phyloP scores from a whole-genome alignment of 495 filamentous ascomycete species.

The Aspergillus saccharolyticus region DNA sequence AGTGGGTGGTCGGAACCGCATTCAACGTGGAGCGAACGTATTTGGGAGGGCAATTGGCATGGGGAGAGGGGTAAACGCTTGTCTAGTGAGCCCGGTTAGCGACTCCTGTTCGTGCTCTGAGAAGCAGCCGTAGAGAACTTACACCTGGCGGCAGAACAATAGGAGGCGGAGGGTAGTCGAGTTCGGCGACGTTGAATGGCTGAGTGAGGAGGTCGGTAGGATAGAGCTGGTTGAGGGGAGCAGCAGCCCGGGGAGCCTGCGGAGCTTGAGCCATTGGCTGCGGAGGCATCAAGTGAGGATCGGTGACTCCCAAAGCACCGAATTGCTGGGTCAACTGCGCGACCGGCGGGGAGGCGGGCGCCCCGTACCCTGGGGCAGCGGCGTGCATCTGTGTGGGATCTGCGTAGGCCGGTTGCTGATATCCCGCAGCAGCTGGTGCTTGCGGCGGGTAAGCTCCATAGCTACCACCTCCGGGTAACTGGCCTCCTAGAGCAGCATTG shows the following conservation, averaged over 20 bases:
- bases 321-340: constrained; percentile 78
- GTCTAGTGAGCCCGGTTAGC: constrained; percentile 51
- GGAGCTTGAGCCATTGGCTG: constrained; percentile 46
- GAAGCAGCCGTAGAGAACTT: constrained; percentile 25
- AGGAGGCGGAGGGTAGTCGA: constrained; percentile 87
- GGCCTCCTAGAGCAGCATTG: constrained; percentile 68
- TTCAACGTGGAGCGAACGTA: constrained; percentile 95
- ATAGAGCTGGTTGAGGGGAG: constrained; percentile 78
- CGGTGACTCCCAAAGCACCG: constrained; percentile 70
- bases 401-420: constrained; percentile 53
- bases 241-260: constrained; percentile 49
- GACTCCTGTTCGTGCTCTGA: constrained; percentile 8
- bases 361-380: constrained; percentile 60
- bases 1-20: constrained; percentile 83
- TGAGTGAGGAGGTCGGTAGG: constrained; percentile 86
- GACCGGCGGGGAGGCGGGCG: constrained; percentile 52
- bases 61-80: constrained; percentile 85
- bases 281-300: constrained; percentile 51
- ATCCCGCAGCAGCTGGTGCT: constrained; percentile 40
- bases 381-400: constrained; percentile 47
- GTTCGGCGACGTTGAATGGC: constrained; percentile 87
- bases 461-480: constrained; percentile 47
- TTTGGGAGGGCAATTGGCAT: constrained; percentile 89
- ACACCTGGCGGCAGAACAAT: constrained; percentile 91
- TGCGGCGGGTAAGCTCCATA: constrained; percentile 57